These are phyloP conservation scores for Leucaena leucocephala DNA, from an alignment of 306 rosid species.

Conservation along the genomic window DNA sequence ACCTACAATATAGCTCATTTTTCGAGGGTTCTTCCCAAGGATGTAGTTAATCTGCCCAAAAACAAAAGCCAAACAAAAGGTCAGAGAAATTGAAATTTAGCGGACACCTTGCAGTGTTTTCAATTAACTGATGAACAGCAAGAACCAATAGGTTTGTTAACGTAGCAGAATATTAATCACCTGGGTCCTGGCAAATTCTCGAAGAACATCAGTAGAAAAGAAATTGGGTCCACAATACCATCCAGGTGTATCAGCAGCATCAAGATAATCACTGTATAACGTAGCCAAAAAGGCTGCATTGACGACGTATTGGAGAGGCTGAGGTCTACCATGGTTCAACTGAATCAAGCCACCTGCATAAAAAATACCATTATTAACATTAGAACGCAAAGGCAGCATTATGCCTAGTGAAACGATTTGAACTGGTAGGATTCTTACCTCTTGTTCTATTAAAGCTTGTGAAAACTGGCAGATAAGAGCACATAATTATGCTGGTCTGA, in stretches of 20 bases:
- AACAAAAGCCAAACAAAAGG: conserved; percentile 20
- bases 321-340: conserved; percentile 82
- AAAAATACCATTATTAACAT: neutral
- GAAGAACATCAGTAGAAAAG: conserved; percentile 69
- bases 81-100: conserved; percentile 3
- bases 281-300: conserved; percentile 89
- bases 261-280: conserved; percentile 76
- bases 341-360: conserved; percentile 75
- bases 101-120: neutral
- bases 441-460: conserved; percentile 74
- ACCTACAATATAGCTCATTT: conserved; percentile 79
- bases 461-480: conserved; percentile 77
- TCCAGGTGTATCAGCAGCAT: conserved; percentile 87
- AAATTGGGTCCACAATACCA: conserved; percentile 90
- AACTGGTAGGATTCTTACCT: conserved; percentile 42
- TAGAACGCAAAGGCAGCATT: conserved; percentile 16
- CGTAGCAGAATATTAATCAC: conserved; percentile 39
- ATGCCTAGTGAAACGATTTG: neutral
- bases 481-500: conserved; percentile 78
- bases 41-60: conserved; percentile 73
- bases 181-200: conserved; percentile 77
- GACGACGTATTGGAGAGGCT: conserved; percentile 81
- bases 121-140: conserved; percentile 14
- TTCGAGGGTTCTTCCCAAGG: conserved; percentile 76
- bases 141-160: neutral